Conservation (phyloP, 2,329 filamentous ascomycete genomes). For the Colletotrichum eremochloae region DNA sequence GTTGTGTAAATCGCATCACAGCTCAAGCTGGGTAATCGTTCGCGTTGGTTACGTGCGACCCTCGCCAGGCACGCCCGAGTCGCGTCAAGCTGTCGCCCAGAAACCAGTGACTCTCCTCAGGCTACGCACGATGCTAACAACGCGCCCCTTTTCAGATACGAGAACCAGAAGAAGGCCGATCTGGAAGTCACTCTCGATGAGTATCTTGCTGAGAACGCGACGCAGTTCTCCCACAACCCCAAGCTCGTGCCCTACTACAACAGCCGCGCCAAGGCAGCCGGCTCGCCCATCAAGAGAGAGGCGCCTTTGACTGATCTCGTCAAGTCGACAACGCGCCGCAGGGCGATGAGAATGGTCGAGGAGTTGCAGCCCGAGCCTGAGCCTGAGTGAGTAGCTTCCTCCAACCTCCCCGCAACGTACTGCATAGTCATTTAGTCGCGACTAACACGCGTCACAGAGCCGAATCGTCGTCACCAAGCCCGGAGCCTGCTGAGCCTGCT, state of each 20-base stretch:
- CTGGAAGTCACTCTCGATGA: slow-evolving; percentile 82
- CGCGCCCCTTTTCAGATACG: slow-evolving; percentile 65
- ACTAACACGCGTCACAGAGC: slow-evolving; percentile 35
- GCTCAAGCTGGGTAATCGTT: slow-evolving; percentile 5
- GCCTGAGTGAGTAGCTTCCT: slow-evolving; percentile 55
- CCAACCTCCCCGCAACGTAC: not conserved
- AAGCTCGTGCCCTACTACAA: slow-evolving; percentile 82
- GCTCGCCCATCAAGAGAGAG: slow-evolving; percentile 74
- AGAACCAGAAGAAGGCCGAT: slow-evolving; percentile 81
- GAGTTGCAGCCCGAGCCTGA: slow-evolving; percentile 54
- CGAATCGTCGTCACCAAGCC: slow-evolving; percentile 44
- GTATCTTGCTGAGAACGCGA: slow-evolving; percentile 77
- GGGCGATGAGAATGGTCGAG: slow-evolving; percentile 59
- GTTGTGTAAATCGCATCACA: slow-evolving; percentile 6
- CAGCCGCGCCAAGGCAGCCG: slow-evolving; percentile 69
- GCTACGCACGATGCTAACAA: slow-evolving; percentile 19
- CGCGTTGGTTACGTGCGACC: slow-evolving; percentile 42
- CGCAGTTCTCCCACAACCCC: slow-evolving; percentile 73
- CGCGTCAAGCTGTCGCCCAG: slow-evolving; percentile 38
- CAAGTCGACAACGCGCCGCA: slow-evolving; percentile 61
- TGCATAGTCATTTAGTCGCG: slow-evolving; percentile 7
- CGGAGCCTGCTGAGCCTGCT: slow-evolving; percentile 44
- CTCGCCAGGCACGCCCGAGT: slow-evolving; percentile 30
- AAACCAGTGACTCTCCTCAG: slow-evolving; percentile 44
- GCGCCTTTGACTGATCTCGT: slow-evolving; percentile 55